Evolutionary conservation across 2,329 filamentous ascomycete genomes (phyloP), one percentile per base, ranked within the genome.

Genomic region (Penicillium brevicompactum): DNA sequence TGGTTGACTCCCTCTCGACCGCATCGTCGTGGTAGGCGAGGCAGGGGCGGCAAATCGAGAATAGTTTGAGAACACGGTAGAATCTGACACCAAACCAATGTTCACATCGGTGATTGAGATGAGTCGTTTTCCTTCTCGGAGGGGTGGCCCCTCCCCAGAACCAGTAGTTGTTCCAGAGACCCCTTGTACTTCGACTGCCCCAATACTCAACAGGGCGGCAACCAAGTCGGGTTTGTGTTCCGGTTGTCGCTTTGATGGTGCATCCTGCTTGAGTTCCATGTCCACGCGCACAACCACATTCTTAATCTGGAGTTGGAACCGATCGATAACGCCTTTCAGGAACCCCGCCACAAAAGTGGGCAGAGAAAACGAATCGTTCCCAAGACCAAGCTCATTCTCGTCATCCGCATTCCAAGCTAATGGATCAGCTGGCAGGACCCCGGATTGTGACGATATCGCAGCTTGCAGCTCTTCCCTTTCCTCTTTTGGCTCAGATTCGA

Each of bases 311-410:
- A 87, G 70, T 59, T 83, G 78, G 47, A 86, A 70, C 31, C 84
- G 78, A 64, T 87, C 83, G 43, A 79, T 71, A 18, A 86, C 77
- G 10, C 84, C 83, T 65, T 84, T 81, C 16, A 87, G 67, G 51
- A 85, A 84, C n/a, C 75, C 81, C 16, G 82, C 79, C 42, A 87
- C 68, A 55, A 87, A 85, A n/a, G 75, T 77, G 21, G 85, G 85
- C 14, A 87, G 70, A 5, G 81, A 82, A 11, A 84, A 68, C 2
- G 78, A 77, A 41, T 80, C 79, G 14, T 81, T 82, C 8, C 84
- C 85, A 9, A 82, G 67, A 2, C 75, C 76, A 13, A 76, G 70
- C 34, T 82, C 79, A 48, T 82, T 80, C 31, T 77, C 76, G 57
- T 80, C 78, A 46, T 80, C 74, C 56, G 76, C 80, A 59, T 73